These are phyloP conservation scores for Penicillium sp. DNA, from an alignment of 2,329 filamentous ascomycete genomes.

Conservation along the genomic window DNA sequence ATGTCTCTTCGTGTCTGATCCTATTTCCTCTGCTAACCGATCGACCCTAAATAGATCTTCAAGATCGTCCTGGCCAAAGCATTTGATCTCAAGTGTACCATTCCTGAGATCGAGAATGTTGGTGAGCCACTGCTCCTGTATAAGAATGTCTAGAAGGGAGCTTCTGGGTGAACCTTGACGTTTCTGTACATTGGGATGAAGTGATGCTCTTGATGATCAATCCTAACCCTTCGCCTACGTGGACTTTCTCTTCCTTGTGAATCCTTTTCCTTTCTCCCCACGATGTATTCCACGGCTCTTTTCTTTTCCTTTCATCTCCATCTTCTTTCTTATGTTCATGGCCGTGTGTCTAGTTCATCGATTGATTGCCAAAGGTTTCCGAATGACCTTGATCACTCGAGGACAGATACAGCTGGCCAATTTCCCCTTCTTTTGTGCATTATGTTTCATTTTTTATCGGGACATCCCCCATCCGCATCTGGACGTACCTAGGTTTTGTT, in stretches of 20 bases:
- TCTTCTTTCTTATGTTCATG: conserved; percentile 8
- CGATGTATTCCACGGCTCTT: conserved; percentile 26
- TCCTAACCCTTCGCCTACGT: conserved; percentile 21
- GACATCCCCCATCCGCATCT: conserved; percentile 15
- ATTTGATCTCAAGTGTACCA: conserved; percentile 98
- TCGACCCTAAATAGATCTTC: conserved; percentile 74
- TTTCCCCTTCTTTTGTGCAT: conserved; percentile 8
- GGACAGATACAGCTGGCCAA: not conserved
- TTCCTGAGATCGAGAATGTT: conserved; percentile 97
- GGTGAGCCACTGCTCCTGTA: conserved; percentile 95
- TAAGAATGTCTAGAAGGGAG: conserved; percentile 55
- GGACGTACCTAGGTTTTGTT: conserved; percentile 21
- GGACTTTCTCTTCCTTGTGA: conserved; percentile 20
- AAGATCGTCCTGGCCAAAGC: conserved; percentile 99
- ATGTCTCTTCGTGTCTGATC: conserved; percentile 22
- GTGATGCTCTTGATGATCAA: conserved; percentile 40
- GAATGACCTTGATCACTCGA: not conserved
- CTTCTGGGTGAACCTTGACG: conserved; percentile 21
- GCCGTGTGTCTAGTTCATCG: not conserved
- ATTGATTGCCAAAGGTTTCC: not conserved
- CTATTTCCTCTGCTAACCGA: not conserved
- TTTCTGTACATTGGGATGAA: conserved; percentile 43
- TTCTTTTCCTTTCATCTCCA: not conserved
- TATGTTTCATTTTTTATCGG: conserved; percentile 14
- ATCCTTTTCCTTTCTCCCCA: conserved; percentile 17